Percentiles rank a stretch among this genome's conserved stretches.
phyloP scores from a whole-genome alignment of 1,139 yeast species.

The Pichia norvegensis region DNA sequence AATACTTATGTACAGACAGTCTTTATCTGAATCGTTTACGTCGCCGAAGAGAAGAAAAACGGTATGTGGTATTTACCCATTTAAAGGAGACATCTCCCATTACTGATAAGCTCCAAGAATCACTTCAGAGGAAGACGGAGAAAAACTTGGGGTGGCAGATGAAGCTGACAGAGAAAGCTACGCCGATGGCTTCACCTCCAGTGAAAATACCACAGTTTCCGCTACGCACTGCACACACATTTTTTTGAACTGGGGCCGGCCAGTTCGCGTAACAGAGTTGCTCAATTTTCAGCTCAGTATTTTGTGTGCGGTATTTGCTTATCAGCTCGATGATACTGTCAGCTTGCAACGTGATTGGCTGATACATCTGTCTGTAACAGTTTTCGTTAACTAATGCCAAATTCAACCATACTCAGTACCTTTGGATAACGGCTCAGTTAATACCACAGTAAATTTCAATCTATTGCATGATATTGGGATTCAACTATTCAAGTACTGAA shows the following conservation, averaged over 20 bases:
- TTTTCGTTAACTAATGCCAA: background rate
- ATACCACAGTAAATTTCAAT: background rate
- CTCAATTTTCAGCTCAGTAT: background rate
- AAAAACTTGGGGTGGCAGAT: no score
- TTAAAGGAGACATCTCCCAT: background rate
- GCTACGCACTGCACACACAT: no score
- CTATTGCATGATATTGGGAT: background rate
- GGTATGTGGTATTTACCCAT: background rate
- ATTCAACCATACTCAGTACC: background rate
- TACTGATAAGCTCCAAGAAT: background rate
- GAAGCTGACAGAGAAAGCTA: no score
- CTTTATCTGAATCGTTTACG: background rate
- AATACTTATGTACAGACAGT: background rate
- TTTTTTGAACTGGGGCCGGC: no score
- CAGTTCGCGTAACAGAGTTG: background rate
- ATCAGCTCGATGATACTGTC: background rate
- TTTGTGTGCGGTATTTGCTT: slow-evolving; percentile 1
- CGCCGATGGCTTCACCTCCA: no score
- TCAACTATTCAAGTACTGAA: background rate
- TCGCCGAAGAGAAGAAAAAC: background rate
- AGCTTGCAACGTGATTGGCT: background rate
- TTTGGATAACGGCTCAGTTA: background rate
- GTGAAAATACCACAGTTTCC: background rate
- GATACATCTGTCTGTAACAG: background rate
- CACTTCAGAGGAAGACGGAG: no score